A percentile compares a stretch with the other conserved stretches of the same genome.
phyloP scores from a whole-genome alignment of 1,284 basidiomycete species.

The Apiotrichum porosum region DNA sequence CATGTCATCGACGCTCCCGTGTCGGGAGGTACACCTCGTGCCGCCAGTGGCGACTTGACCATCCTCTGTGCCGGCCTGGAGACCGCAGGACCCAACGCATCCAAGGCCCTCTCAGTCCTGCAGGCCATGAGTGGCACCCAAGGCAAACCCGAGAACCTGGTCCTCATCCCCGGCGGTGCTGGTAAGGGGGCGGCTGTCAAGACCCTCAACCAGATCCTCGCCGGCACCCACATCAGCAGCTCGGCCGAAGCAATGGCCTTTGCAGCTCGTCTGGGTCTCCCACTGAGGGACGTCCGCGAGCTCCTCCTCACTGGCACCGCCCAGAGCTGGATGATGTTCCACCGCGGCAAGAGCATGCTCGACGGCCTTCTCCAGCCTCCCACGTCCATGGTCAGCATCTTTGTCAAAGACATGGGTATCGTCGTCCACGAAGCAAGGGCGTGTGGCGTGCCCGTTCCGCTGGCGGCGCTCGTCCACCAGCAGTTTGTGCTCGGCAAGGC shows the following conservation, averaged over 20 bases:
- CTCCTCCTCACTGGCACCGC: slow-evolving; percentile 10
- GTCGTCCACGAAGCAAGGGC: slow-evolving; percentile 8
- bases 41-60: slow-evolving; percentile 30
- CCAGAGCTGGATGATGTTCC: slow-evolving; percentile 9
- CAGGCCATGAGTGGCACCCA: slow-evolving; percentile 11
- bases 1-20: slow-evolving; percentile 32
- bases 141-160: slow-evolving; percentile 9
- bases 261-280: slow-evolving; percentile 23
- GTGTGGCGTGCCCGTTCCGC: neutral
- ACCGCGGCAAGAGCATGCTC: slow-evolving; percentile 14
- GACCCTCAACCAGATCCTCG: slow-evolving; percentile 13
- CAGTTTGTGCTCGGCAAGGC: slow-evolving; percentile 3
- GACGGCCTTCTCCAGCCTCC: slow-evolving; percentile 11
- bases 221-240: slow-evolving; percentile 17
- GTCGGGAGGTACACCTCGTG: slow-evolving; percentile 30
- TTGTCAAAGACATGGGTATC: slow-evolving; percentile 8
- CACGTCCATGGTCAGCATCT: slow-evolving; percentile 4
- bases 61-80: slow-evolving; percentile 27
- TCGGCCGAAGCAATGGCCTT: slow-evolving; percentile 29
- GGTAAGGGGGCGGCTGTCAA: slow-evolving; percentile 20
- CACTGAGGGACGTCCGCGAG: slow-evolving; percentile 5
- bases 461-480: slow-evolving; percentile 6
- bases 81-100: neutral
- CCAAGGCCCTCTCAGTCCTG: slow-evolving; percentile 19
- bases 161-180: slow-evolving; percentile 13